These are phyloP conservation scores for Cyclaneusma minus DNA, from an alignment of 2,329 filamentous ascomycete species.

Conservation along the genomic window DNA sequence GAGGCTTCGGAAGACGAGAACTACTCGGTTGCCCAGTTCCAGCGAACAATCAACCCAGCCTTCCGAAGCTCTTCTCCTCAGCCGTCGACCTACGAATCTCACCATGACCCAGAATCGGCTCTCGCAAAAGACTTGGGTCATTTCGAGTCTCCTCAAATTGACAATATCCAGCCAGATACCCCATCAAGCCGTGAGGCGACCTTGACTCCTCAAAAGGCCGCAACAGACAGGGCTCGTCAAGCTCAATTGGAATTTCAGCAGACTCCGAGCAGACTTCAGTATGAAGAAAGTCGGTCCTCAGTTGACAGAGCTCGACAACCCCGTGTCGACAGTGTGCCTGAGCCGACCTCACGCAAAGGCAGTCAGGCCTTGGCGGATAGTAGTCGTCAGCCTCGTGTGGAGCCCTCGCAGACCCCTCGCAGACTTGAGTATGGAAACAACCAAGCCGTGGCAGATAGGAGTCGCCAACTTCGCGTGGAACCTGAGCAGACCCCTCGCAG, in stretches of 20 bases:
- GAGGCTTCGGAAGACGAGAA: slow-evolving; percentile 73
- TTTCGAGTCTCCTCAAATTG: no score
- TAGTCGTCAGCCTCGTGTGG: no score
- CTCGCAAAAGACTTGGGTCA: slow-evolving; percentile 56
- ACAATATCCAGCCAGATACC: no score
- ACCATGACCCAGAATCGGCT: slow-evolving; percentile 69
- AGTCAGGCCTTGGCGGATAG: no score
- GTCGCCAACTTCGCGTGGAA: no score
- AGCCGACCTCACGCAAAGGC: no score
- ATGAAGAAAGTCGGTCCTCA: slow-evolving; percentile 1
- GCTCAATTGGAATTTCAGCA: slow-evolving; percentile 6
- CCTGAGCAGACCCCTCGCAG: no score
- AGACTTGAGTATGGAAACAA: no score
- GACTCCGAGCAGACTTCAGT: slow-evolving; percentile 3
- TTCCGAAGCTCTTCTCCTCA: slow-evolving; percentile 94
- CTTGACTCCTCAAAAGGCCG: slow-evolving; percentile 33
- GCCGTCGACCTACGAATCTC: slow-evolving; percentile 82
- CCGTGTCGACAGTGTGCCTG: no score
- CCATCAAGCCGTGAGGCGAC: slow-evolving; percentile 29
- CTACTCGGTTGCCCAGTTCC: slow-evolving; percentile 93
- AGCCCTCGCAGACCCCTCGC: no score
- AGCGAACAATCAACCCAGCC: slow-evolving; percentile 84
- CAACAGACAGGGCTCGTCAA: slow-evolving; percentile 11
- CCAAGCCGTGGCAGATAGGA: no score
- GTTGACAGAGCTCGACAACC: no score